Conservation (phyloP, 2,329 filamentous ascomycete genomes). For the Trichoderma koningii region DNA sequence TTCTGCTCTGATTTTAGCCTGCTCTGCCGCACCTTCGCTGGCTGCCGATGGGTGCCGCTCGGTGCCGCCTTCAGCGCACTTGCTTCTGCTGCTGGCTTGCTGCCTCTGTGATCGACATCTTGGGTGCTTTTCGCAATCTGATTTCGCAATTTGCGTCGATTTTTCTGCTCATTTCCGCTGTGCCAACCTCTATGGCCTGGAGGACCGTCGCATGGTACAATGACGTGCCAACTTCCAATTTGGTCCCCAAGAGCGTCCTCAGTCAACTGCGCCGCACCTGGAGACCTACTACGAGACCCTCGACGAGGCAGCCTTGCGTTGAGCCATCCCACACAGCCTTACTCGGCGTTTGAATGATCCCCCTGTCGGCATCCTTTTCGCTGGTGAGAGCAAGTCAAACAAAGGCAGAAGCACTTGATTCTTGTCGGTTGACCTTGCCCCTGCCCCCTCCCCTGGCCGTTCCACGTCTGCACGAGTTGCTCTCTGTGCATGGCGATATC, state of each 20-base stretch:
- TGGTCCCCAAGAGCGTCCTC: conserved; percentile 5
- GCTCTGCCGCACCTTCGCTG: not conserved
- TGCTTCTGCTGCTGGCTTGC: not conserved
- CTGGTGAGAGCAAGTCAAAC: not conserved
- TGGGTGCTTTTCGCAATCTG: not conserved
- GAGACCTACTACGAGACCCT: not conserved
- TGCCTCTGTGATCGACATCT: not conserved
- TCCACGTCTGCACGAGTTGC: conserved; percentile 1
- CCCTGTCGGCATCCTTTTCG: not conserved
- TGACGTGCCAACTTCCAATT: no score
- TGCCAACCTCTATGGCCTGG: not conserved
- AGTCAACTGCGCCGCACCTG: conserved; percentile 11
- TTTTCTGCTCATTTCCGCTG: not conserved
- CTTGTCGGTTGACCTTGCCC: not conserved
- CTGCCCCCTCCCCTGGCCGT: not conserved
- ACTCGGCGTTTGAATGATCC: not conserved
- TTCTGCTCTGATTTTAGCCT: not conserved
- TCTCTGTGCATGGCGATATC: not conserved
- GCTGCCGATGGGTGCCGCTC: not conserved
- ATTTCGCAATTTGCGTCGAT: not conserved
- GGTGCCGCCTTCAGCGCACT: conserved; percentile 4
- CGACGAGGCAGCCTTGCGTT: conserved; percentile 24
- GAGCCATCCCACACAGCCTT: conserved; percentile 27
- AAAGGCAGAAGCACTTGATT: not conserved
- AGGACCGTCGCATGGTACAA: no score